Conservation (phyloP, 495 filamentous ascomycete genomes). For the Hypoxylon fragiforme region DNA sequence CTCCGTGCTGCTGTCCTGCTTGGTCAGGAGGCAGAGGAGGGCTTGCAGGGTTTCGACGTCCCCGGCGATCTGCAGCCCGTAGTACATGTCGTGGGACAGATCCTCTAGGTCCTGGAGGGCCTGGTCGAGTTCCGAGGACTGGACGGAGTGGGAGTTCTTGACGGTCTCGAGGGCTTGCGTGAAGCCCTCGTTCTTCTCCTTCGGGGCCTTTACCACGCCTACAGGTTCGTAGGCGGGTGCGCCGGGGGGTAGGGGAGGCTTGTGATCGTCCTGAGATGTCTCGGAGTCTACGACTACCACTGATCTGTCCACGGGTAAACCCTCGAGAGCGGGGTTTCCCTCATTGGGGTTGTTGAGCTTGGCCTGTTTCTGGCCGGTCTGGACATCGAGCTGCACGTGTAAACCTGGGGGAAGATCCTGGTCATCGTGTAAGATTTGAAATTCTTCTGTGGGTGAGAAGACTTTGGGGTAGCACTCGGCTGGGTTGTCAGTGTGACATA, state of each 20-base stretch:
- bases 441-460: constrained; percentile 63
- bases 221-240: constrained; percentile 54
- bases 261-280: constrained; percentile 23
- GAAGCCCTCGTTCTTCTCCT: constrained; percentile 45
- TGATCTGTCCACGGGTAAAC: constrained; percentile 51
- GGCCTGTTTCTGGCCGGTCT: constrained; percentile 64
- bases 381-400: constrained; percentile 64
- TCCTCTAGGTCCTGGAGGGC: constrained; percentile 59
- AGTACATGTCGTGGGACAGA: constrained; percentile 67
- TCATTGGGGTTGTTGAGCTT: constrained; percentile 60
- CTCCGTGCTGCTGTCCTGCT: constrained; percentile 13
- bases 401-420: constrained; percentile 66
- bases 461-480: constrained; percentile 65
- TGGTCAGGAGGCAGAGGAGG: constrained; percentile 48
- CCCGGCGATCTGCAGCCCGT: constrained; percentile 63
- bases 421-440: constrained; percentile 62
- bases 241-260: constrained; percentile 37
- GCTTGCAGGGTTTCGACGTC: constrained; percentile 49
- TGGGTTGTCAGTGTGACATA: constrained; percentile 62
- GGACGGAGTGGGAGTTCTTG: constrained; percentile 37
- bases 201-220: constrained; percentile 54
- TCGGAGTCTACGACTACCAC: constrained; percentile 52
- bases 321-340: constrained; percentile 44
- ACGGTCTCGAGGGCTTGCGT: constrained; percentile 47
- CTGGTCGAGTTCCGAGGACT: constrained; percentile 32